phyloP scores from a whole-genome alignment of 768 basidiomycete genomes.

The Auricularia sp. region DNA sequence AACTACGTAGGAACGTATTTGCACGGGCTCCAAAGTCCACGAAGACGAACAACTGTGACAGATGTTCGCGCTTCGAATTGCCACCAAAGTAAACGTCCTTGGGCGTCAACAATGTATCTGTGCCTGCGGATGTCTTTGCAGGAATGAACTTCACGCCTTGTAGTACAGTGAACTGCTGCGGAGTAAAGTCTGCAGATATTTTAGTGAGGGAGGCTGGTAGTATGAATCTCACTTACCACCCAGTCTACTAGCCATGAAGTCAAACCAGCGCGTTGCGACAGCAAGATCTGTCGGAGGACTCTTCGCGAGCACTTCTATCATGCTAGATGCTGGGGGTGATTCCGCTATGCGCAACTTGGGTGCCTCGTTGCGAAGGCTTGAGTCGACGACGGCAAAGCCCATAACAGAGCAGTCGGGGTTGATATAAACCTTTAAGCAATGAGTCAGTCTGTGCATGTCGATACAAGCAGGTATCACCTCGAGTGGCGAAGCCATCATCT shows the following conservation, averaged over 20 bases:
- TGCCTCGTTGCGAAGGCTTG: slow-evolving; percentile 40
- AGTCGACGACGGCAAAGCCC: slow-evolving; percentile 65
- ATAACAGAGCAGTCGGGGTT: slow-evolving; percentile 56
- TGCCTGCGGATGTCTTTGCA: slow-evolving; percentile 22
- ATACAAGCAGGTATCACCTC: slow-evolving; percentile 38
- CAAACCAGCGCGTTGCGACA: slow-evolving; percentile 58
- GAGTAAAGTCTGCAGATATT: slow-evolving; percentile 42
- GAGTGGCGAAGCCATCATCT: slow-evolving; percentile 46
- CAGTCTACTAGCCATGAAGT: slow-evolving; percentile 51
- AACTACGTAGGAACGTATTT: slow-evolving; percentile 75
- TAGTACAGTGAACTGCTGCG: slow-evolving; percentile 43
- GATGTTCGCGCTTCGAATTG: slow-evolving; percentile 44
- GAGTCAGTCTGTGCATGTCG: background rate
- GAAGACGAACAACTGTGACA: slow-evolving; percentile 76
- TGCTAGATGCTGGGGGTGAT: slow-evolving; percentile 52
- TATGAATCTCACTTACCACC: slow-evolving; percentile 32
- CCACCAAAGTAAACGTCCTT: slow-evolving; percentile 60
- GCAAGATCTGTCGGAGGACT: slow-evolving; percentile 46
- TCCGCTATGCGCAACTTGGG: slow-evolving; percentile 57
- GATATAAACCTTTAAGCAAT: slow-evolving; percentile 49
- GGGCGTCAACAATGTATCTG: slow-evolving; percentile 37
- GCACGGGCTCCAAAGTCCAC: slow-evolving; percentile 78
- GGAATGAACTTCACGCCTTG: slow-evolving; percentile 62
- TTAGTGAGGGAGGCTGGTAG: background rate
- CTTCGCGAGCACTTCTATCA: slow-evolving; percentile 49